phyloP scores from a whole-genome alignment of 352 stramenopile species.

The Globisporangium cederbergense region DNA sequence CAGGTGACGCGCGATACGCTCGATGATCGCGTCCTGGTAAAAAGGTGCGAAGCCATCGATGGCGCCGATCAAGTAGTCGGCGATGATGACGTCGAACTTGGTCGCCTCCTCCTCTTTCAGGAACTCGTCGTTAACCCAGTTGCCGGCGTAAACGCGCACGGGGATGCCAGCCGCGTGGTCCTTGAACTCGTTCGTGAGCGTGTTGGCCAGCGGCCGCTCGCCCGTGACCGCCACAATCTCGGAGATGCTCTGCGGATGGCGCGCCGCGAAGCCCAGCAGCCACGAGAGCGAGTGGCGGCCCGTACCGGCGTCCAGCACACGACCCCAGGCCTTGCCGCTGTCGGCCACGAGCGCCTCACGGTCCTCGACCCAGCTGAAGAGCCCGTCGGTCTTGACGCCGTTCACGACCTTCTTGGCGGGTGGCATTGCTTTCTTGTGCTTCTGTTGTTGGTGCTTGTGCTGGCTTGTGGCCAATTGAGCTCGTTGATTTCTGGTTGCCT shows the following conservation, averaged over 20 bases:
- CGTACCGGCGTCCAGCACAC: slow-evolving; percentile 88
- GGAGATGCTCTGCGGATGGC: slow-evolving; percentile 23
- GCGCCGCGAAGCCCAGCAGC: slow-evolving; percentile 50
- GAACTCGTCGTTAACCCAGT: slow-evolving; percentile 69
- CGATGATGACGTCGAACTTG: slow-evolving; percentile 78
- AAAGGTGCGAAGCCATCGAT: slow-evolving; percentile 92
- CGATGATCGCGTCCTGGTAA: slow-evolving; percentile 57
- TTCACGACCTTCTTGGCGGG: slow-evolving; percentile 17
- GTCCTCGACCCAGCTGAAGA: slow-evolving; percentile 76
- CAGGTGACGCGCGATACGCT: slow-evolving; percentile 68
- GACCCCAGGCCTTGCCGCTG: slow-evolving; percentile 37
- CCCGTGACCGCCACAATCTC: slow-evolving; percentile 72
- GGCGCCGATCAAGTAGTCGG: slow-evolving; percentile 91
- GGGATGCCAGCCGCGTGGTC: slow-evolving; percentile 29
- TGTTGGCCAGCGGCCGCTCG: slow-evolving; percentile 48
- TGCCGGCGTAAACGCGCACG: slow-evolving; percentile 53
- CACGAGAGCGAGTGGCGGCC: slow-evolving; percentile 88
- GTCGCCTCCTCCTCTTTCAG: slow-evolving; percentile 47
- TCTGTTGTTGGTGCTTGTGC: neutral
- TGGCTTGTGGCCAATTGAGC: neutral
- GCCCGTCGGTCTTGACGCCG: slow-evolving; percentile 49
- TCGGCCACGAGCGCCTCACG: slow-evolving; percentile 32
- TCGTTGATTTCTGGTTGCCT: neutral
- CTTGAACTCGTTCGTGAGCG: slow-evolving; percentile 37
- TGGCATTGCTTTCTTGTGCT: slow-evolving; percentile 10